phyloP scores from a whole-genome alignment of 1,139 yeast genomes.

The Taiozyma onychis region DNA sequence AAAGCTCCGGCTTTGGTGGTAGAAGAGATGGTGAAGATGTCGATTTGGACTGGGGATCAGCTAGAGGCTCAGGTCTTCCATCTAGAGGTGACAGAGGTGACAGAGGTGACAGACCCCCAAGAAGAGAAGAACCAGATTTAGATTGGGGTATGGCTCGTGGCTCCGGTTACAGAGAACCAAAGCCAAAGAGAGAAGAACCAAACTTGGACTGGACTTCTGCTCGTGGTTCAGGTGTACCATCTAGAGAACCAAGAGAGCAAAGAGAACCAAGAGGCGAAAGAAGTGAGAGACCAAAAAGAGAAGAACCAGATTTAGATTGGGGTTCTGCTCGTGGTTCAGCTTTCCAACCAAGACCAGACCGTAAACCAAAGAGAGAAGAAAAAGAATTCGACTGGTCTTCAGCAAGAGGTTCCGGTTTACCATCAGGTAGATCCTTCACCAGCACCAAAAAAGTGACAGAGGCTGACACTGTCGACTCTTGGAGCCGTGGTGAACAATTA shows the following conservation, averaged over 20 bases:
- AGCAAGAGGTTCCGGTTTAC: slow-evolving; percentile 16
- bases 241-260: slow-evolving; percentile 12
- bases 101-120: slow-evolving; percentile 37
- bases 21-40: slow-evolving; percentile 41
- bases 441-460: slow-evolving; percentile 31
- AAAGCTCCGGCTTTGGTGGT: slow-evolving; percentile 31
- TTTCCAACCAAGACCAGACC: slow-evolving; percentile 28
- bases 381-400: not conserved
- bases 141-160: slow-evolving; percentile 38
- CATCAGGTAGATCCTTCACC: slow-evolving; percentile 21
- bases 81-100: slow-evolving; percentile 25
- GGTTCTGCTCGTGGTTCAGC: slow-evolving; percentile 24
- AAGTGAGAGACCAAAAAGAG: slow-evolving; percentile 27
- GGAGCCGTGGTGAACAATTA: slow-evolving; percentile 35
- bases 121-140: slow-evolving; percentile 37
- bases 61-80: slow-evolving; percentile 10
- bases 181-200: slow-evolving; percentile 33
- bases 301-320: slow-evolving; percentile 42
- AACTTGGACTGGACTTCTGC: slow-evolving; percentile 39
- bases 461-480: slow-evolving; percentile 41
- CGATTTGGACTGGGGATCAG: slow-evolving; percentile 41
- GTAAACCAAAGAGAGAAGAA: slow-evolving; percentile 32
- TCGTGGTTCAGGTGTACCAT: slow-evolving; percentile 8
- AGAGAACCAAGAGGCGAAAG: slow-evolving; percentile 30
- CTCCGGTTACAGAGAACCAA: slow-evolving; percentile 24